Evolutionary conservation across 495 filamentous ascomycete species (phyloP), one percentile per base, ranked within the genome.

Genomic region (Hyaloscypha variabilis): DNA sequence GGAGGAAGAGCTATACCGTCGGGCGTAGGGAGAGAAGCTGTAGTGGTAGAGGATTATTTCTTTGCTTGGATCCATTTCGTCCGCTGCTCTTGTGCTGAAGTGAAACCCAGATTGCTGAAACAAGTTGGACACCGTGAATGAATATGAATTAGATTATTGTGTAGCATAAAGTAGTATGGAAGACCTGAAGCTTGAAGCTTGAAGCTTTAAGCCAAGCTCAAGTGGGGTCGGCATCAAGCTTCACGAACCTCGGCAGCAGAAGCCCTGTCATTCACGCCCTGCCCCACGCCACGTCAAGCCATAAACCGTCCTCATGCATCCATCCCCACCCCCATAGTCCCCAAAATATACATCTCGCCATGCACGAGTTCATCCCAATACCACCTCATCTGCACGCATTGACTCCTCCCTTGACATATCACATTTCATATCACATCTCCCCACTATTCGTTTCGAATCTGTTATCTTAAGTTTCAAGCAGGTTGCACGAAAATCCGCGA

Each of bases 31-130:
- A 25, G 87, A 89, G 71, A 73, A 77, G 4, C 72, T 52, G 69
- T 88, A 88, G 68, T 86, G 83, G 67, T 82, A 88, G 17, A 87
- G 71, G 23, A 87, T 69, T 53, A 86, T 79, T 28, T 69, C 63
- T 28, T 62, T 62, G 34, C 49, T 55, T 17, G 3, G 13, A 14
- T 62, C 69, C 69, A 71, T 71, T 46, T 2, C 13, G 31, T 34
- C 19, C 19, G 13, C 39, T 46, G 10, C 39, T 46, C 19, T 46
- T 6, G 2, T 3, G 2, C 31, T 34, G 31, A 13, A 34, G 31
- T 34, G 13, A 34, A 34, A 34, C 31, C 8, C 31, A 34, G 31
- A 8, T 34, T 6, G 13, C 13, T 34, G 31, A 34, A 34, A 13
- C 31, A 34, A 13, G 13, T 34, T 34, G 31, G 1, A 34, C 6